Evolutionary conservation across 1,284 basidiomycete genomes (phyloP).

Genomic region (Quambalaria eucalypti): DNA sequence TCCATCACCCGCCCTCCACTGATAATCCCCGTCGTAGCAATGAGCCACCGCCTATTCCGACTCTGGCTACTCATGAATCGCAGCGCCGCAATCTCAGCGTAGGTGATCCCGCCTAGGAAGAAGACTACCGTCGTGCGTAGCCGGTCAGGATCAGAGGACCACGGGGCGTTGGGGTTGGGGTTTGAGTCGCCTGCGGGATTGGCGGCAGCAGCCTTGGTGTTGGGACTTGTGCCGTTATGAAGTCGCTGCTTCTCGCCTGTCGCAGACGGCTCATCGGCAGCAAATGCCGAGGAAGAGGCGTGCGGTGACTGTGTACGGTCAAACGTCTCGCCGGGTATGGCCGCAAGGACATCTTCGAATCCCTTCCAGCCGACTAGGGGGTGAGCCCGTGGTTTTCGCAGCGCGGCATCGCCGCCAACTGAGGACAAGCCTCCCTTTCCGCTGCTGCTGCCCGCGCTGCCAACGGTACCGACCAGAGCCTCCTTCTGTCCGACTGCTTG

Average conservation of each 20-base stretch:
- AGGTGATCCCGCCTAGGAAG: slow-evolving; percentile 97
- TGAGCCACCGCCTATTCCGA: slow-evolving; percentile 28
- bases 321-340: slow-evolving; percentile 73
- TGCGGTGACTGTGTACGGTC: slow-evolving; percentile 59
- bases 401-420: slow-evolving; percentile 48
- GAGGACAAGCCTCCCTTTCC: slow-evolving; percentile 6
- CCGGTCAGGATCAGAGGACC: background rate
- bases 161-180: slow-evolving; percentile 1
- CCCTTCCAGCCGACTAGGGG: slow-evolving; percentile 92
- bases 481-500: slow-evolving; percentile 86
- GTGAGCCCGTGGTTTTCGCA: slow-evolving; percentile 58
- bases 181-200: background rate
- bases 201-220: background rate
- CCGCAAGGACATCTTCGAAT: slow-evolving; percentile 76
- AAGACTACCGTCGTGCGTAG: slow-evolving; percentile 73
- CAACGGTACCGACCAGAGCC: slow-evolving; percentile 56
- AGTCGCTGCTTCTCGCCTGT: too few relatives aligned
- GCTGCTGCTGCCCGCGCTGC: slow-evolving; percentile 3
- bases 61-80: slow-evolving; percentile 67
- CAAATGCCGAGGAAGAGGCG: too few relatives aligned
- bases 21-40: slow-evolving; percentile 35
- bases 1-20: slow-evolving; percentile 24
- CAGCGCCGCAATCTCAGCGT: slow-evolving; percentile 87
- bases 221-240: background rate
- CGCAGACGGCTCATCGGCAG: background rate